A percentile compares a stretch with the other conserved stretches of the same genome.
Conservation (phyloP, 1,139 yeast species). For the Sugiyamaella japonica region DNA sequence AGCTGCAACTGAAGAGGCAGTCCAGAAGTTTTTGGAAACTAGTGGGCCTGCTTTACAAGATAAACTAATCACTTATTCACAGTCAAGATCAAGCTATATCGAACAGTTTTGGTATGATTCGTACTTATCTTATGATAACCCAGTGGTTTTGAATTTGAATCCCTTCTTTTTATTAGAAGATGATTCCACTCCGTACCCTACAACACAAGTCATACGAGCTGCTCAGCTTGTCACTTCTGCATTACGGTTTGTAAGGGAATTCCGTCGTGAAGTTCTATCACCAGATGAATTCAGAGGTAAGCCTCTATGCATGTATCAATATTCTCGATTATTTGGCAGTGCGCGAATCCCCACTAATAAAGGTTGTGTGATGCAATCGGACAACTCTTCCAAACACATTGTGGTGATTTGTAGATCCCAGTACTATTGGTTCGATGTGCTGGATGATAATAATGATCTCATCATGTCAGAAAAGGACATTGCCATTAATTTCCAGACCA, state of each 20-base stretch:
- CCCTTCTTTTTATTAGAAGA: slow-evolving; percentile 88
- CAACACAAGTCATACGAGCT: slow-evolving; percentile 75
- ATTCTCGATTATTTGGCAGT: slow-evolving; percentile 79
- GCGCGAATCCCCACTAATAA: slow-evolving; percentile 77
- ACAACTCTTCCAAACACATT: slow-evolving; percentile 70
- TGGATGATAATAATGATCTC: slow-evolving; percentile 68
- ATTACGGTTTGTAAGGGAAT: slow-evolving; percentile 73
- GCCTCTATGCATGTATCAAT: slow-evolving; percentile 86
- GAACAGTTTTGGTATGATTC: slow-evolving; percentile 95
- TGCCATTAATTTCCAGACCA: slow-evolving; percentile 70
- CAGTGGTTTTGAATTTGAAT: slow-evolving; percentile 78
- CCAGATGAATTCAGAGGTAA: slow-evolving; percentile 67
- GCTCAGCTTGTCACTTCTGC: slow-evolving; percentile 78
- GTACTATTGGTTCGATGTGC: slow-evolving; percentile 90
- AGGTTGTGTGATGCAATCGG: slow-evolving; percentile 86
- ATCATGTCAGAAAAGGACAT: slow-evolving; percentile 72
- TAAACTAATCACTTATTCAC: slow-evolving; percentile 62
- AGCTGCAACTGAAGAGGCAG: slow-evolving; percentile 59
- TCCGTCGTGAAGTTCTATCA: slow-evolving; percentile 72
- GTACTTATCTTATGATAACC: slow-evolving; percentile 81
- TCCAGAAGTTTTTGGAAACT: slow-evolving; percentile 55
- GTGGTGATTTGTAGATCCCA: slow-evolving; percentile 85
- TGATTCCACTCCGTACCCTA: slow-evolving; percentile 79
- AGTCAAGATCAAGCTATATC: slow-evolving; percentile 70
- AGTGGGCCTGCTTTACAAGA: slow-evolving; percentile 63